Base-by-base conservation (phyloP, 2,329 filamentous ascomycete genomes). In the Xylaria sp. region DNA sequence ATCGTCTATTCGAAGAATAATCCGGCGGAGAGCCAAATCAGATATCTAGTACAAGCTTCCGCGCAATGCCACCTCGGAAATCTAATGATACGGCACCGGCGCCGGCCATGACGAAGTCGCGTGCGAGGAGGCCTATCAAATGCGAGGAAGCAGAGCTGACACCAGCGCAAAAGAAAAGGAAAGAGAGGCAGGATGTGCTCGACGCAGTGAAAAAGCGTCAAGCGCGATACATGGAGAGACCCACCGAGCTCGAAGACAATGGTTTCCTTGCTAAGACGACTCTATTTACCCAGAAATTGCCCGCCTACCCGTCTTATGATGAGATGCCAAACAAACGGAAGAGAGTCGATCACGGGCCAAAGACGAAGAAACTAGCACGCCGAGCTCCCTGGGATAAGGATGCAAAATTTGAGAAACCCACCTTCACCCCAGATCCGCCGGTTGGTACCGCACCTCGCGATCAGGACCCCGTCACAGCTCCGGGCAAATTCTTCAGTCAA, bases 401-500 rank as follows among this genome's bases (percentile, higher is more conserved):
- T 43, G 9, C 43, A 10, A 45, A 50, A 3, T 56, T 70, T 10
- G 67, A 74, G 55, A 67, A 71, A 56, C 68, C 69, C 12, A 64
- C 60, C 25, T 46, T 60, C 5, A 65, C 39, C 23, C 34, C 65
- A 9, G 28, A 32, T 12, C 36, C 36, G 48, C 50, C 36, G 4
- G 20, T 34, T 13, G 43, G 23, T 10, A 50, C 57, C 8, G 20
- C 48, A 9, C 15, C 28, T 45, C 34, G 34, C 52, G 39, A 60
- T 34, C 50, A 61, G 34, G 32, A 64, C 36, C 63, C 63, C 3
- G 28, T 68, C 23, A 10, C 28, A 2, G 55, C 70, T 5, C 32
- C 72, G 53, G 70, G 74, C 18, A 18, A 4, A 2, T 53, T 77
- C 23, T 53, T 77, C 23, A 46, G 43, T 2, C 55, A 7, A 0